Percentiles rank a stretch among this genome's conserved stretches.
phyloP scores from a whole-genome alignment of 805 yeast genomes.

The Candida nanaspora region DNA sequence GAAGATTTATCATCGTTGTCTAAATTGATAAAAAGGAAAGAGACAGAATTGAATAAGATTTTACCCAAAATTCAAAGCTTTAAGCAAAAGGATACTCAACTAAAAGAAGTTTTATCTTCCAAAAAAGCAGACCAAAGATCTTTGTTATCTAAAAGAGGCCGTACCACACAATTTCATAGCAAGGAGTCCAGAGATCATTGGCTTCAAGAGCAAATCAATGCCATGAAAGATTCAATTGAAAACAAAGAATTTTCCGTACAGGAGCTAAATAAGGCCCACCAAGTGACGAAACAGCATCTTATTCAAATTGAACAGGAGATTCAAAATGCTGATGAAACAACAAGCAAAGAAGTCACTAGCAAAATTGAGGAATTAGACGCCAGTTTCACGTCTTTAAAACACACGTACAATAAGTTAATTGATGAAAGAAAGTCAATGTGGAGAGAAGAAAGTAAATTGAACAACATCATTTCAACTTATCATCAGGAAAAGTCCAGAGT shows the following conservation, averaged over 20 bases:
- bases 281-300: conserved; percentile 24
- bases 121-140: conserved; percentile 47
- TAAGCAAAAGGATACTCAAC: conserved; percentile 30
- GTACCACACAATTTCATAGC: conserved; percentile 50
- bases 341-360: conserved; percentile 7
- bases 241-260: conserved; percentile 7
- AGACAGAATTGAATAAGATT: conserved; percentile 26
- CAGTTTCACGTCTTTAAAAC: conserved; percentile 27
- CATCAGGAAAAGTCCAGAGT: conserved; percentile 49
- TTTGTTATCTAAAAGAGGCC: conserved; percentile 64
- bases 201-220: conserved; percentile 47
- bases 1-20: conserved; percentile 13
- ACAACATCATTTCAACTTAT: conserved; percentile 48
- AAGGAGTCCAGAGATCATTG: conserved; percentile 59
- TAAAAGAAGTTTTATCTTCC: conserved; percentile 33
- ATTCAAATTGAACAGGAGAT: conserved; percentile 27
- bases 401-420: conserved; percentile 34
- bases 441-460: conserved; percentile 69
- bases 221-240: conserved; percentile 17
- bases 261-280: neutral
- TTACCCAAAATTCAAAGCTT: conserved; percentile 36
- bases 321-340: conserved; percentile 11
- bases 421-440: conserved; percentile 69
- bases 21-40: conserved; percentile 28
- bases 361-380: conserved; percentile 26